These are phyloP conservation scores for Fusarium nanum DNA, from an alignment of 2,329 filamentous ascomycete genomes.

Conservation along the genomic window DNA sequence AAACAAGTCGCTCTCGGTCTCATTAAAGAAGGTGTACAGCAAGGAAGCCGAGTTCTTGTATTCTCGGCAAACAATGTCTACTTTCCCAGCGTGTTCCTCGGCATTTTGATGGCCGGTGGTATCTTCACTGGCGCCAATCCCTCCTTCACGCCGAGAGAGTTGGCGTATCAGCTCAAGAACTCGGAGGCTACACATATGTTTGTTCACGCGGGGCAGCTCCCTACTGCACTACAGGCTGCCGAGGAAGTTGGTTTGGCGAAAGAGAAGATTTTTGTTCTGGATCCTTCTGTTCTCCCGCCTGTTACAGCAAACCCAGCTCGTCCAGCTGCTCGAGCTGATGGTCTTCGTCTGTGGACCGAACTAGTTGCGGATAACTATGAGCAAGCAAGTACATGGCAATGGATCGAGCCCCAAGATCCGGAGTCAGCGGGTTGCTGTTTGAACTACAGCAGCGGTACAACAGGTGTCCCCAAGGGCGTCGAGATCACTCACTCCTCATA, in stretches of 20 bases:
- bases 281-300: slow-evolving; percentile 56
- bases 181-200: slow-evolving; percentile 75
- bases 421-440: slow-evolving; percentile 71
- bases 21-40: slow-evolving; percentile 69
- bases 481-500: slow-evolving; percentile 81
- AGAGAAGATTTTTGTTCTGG: slow-evolving; percentile 74
- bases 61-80: slow-evolving; percentile 82
- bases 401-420: slow-evolving; percentile 66
- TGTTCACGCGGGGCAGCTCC: slow-evolving; percentile 67
- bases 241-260: slow-evolving; percentile 64
- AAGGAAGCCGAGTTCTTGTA: slow-evolving; percentile 76
- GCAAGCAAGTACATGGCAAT: slow-evolving; percentile 64
- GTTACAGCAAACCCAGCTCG: slow-evolving; percentile 38
- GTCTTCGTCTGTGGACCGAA: slow-evolving; percentile 67
- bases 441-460: slow-evolving; percentile 83
- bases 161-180: slow-evolving; percentile 80
- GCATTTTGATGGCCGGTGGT: slow-evolving; percentile 79
- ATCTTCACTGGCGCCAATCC: slow-evolving; percentile 83
- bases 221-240: slow-evolving; percentile 74
- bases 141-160: slow-evolving; percentile 72
- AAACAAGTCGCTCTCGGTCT: slow-evolving; percentile 79
- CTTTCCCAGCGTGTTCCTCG: slow-evolving; percentile 76
- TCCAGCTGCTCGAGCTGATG: slow-evolving; percentile 34
- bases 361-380: slow-evolving; percentile 60
- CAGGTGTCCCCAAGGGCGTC: slow-evolving; percentile 85